These are phyloP conservation scores for Colletotrichum sp. DNA, from an alignment of 2,329 filamentous ascomycete genomes.

Conservation along the genomic window DNA sequence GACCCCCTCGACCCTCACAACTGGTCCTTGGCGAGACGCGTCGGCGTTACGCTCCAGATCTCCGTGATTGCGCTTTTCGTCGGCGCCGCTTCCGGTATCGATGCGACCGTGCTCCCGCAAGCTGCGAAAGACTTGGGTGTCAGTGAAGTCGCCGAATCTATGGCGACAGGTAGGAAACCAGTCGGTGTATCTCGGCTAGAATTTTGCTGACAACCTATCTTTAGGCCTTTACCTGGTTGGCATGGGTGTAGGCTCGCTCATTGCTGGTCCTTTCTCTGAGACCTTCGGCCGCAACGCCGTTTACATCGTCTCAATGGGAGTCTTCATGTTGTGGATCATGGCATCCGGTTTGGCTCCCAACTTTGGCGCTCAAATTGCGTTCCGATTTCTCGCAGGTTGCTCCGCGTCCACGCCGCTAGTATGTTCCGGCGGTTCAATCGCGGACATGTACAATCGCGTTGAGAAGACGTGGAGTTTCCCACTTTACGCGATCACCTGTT, in stretches of 20 bases:
- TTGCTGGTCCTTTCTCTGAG: conserved; percentile 43
- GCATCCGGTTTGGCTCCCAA: conserved; percentile 47
- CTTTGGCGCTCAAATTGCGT: conserved; percentile 45
- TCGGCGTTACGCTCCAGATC: conserved; percentile 45
- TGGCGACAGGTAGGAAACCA: conserved; percentile 44
- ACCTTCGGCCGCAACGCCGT: conserved; percentile 43
- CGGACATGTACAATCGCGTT: conserved; percentile 40
- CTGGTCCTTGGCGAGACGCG: conserved; percentile 42
- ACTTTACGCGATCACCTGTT: conserved; percentile 51
- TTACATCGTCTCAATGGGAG: conserved; percentile 40
- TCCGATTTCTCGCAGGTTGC: conserved; percentile 53
- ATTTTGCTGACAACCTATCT: neutral
- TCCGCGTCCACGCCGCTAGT: conserved; percentile 50
- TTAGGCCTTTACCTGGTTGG: conserved; percentile 36
- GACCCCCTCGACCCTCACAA: conserved; percentile 50
- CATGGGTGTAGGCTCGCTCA: conserved; percentile 39
- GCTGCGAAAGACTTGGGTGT: conserved; percentile 51
- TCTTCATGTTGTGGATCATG: conserved; percentile 51
- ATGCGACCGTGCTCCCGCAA: conserved; percentile 51
- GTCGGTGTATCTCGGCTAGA: too few relatives aligned
- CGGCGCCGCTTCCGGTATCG: conserved; percentile 56
- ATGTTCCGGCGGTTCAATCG: conserved; percentile 45
- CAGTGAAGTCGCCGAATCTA: conserved; percentile 51
- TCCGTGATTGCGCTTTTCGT: conserved; percentile 55
- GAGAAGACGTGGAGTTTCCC: conserved; percentile 41